Base-by-base conservation (phyloP, 352 stramenopile genomes). In the Pythium aquatile region DNA sequence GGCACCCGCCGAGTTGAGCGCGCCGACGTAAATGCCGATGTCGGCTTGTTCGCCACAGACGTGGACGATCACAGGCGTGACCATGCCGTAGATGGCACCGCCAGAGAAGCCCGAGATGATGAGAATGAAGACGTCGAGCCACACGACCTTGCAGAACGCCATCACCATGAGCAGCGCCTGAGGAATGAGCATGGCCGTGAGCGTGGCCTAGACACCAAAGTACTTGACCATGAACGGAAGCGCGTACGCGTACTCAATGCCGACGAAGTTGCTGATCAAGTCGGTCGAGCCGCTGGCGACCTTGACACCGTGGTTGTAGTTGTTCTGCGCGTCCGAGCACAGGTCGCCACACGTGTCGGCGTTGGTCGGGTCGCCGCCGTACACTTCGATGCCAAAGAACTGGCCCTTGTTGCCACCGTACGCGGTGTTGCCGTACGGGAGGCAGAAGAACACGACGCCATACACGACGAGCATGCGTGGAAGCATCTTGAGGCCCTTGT, bases 321-420 rank as follows among this genome's bases (percentile, higher is more conserved):
- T 58, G 4, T 55, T 68, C 65, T 83, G 75, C 16, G 52, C 59
- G 5, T 67, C 30, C 10, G 75, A 73, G 63, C 77, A 86, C 26
- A 42, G 51, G 48, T 66, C 81, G 4, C 33, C 68, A 48, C 77
- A 72, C 4, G 74, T 66, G 20, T 46, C 51, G 51, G 65, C 73
- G 28, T 54, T 63, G 28, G 20, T 54, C n/a, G 77, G 55, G 17
- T 49, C 54, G 10, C 77, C 77, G 20, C 61, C 69, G 35, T 76
- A 69, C 9, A 80, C 73, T 24, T 64, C 63, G 28, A 76, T 57
- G 8, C 73, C 73, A 46, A 77, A 80, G 62, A 83, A 86, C 66
- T 83, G 73, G 1, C 77, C 75, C 55, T 86, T 87, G 62, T 75
- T 78, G 24, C 71, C 74, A 42, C 77, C 81, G 66, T 87, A 84